Evolutionary conservation across 1,139 yeast species (phyloP), one percentile per base, ranked within the genome.

Genomic region (Kurtzmaniella quercitrusa): DNA sequence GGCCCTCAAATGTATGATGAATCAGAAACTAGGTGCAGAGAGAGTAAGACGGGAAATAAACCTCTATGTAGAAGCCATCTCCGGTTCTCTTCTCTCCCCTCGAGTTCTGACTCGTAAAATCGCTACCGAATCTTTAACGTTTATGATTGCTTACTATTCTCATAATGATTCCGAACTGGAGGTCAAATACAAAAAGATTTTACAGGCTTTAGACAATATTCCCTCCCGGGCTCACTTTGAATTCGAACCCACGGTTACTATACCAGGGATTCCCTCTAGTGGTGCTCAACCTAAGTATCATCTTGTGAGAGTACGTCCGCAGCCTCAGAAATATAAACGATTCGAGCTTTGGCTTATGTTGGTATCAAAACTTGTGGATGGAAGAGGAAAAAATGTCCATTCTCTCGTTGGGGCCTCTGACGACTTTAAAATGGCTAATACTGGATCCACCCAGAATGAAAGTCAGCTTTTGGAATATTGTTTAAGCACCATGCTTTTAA

Each of bases 331-430:
- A 7, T 70, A 74, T 46, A 79, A 77, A 55, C 70, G 91, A 41
- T 85, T 88, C 53, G 95, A 88, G 54, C 79, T 87, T n/a, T 93
- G 98, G 98, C 62, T 91, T 43, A 71, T 76, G 52, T 70, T 85
- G 10, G 85, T 89, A 3, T 86, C 80, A 46, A 77, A 81, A 46
- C 82, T 95, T 0, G 59, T 93, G 43, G 91, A 85, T 49, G 97
- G 97, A 1, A 75, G 93, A 52, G 98, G 98, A 11, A 85, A 82
- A 54, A 70, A 70, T 48, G 74, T 85, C 74, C 95, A 96, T 14
- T 87, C 96, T 0, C 66, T 85, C 53, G 98, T 93, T 8, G 97
- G 97, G 1, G 96, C 97, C 1, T 83, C 91, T 48, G 95, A 85
- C n/a, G 98, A 93, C 52, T 73, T 82, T 45, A 81, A 82, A 49